phyloP scores from a whole-genome alignment of 2,329 filamentous ascomycete genomes.

The Aspergillus ustus region DNA sequence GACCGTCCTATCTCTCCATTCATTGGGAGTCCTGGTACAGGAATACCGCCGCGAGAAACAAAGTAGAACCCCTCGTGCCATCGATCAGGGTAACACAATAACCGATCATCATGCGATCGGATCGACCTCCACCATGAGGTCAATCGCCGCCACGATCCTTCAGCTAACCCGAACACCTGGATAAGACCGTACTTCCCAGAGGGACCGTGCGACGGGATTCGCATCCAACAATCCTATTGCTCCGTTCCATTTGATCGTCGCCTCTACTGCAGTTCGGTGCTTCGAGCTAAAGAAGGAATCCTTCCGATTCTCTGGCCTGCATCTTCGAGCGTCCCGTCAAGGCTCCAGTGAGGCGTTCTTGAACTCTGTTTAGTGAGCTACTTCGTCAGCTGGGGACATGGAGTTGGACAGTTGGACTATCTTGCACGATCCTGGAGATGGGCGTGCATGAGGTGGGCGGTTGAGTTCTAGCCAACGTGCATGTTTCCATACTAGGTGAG shows the following conservation, averaged over 20 bases:
- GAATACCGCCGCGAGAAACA: no score
- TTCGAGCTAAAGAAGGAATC: not conserved
- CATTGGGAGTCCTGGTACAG: not conserved
- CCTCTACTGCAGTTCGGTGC: not conserved
- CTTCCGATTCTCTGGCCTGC: not conserved
- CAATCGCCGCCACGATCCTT: not conserved
- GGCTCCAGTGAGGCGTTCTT: not conserved
- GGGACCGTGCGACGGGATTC: slow-evolving; percentile 1
- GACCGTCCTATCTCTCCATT: not conserved
- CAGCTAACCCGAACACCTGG: not conserved
- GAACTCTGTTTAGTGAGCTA: slow-evolving; percentile 1
- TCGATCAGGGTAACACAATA: not conserved
- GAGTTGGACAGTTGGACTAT: not conserved
- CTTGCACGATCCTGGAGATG: not conserved
- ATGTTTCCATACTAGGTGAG: not conserved
- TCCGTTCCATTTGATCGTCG: not conserved
- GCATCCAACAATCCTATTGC: not conserved
- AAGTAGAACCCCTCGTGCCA: not conserved
- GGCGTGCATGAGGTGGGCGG: not conserved
- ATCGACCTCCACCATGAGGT: not conserved
- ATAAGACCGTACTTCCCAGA: not conserved
- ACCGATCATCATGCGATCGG: slow-evolving; percentile 5
- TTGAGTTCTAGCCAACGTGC: not conserved
- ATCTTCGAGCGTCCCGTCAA: not conserved
- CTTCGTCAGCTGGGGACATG: not conserved